Base-by-base conservation (phyloP, 805 yeast genomes). In the Kurtzmaniella fragi region DNA sequence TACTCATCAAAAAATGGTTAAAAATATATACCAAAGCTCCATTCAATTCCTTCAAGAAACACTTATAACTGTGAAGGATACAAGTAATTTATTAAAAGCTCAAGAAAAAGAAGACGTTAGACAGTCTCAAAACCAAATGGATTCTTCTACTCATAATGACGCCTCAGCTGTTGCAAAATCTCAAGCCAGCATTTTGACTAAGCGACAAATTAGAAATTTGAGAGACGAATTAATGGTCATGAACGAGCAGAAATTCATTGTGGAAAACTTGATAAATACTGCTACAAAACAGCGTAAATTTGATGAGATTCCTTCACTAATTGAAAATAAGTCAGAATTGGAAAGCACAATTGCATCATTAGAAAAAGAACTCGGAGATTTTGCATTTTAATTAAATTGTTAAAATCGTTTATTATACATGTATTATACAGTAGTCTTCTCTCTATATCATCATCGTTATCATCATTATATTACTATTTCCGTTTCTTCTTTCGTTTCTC, bases 201-300 rank as follows among this genome's bases (percentile, higher is more conserved):
- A 75, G 49, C 62, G 59, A 37, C 74, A 80, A 45, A 73, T 84
- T 8, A 69, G 89, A 32, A 71, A 71, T 36, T 61, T 70, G 20
- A 62, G 93, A 34, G 91, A 88, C 47, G 82, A 83, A 46, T 61
- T 90, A 42, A 84, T 90, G 83, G 96, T 91, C 9, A 61, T 88
- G 53, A 82, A 82, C 43, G 98, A 90, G 54, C 98, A 90, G 52
- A 70, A 72, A 48, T 90, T 76, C 48, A 59, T 91, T 43, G 80
- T 91, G 2, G 76, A 78, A 42, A 71, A 77, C 12, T 76, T 82
- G 75, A 73, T 85, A 20, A 67, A 70, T 2, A 77, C 72, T 11
- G 77, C 82, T 28, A 84, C 81, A 43, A 72, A 70, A 46, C 78
- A 75, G 37, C 63, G 97, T 32, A 77, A 78, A 46, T 86, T 87